A percentile compares a stretch with the other conserved stretches of the same genome.
Conservation (phyloP, 176 grass and related monocot species). For the Triticum monococcum region DNA sequence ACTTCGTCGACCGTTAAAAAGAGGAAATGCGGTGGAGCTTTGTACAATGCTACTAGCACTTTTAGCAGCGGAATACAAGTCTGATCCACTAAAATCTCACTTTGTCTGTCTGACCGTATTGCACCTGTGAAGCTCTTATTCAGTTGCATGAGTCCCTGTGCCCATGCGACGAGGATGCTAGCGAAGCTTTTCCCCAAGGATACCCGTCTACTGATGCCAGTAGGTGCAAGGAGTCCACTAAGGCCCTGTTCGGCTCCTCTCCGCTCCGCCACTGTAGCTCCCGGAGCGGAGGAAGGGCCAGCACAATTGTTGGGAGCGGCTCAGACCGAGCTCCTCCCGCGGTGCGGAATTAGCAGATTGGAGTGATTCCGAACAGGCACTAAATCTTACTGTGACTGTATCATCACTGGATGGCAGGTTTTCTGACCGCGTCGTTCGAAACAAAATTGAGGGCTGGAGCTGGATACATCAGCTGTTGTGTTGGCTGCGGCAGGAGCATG, state of each 20-base stretch:
- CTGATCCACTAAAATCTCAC: not conserved
- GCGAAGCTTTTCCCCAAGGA: not conserved
- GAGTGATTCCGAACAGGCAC: not conserved
- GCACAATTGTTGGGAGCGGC: too few relatives aligned
- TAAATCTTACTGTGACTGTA: not conserved
- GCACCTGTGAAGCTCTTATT: not conserved
- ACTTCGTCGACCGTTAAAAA: not conserved
- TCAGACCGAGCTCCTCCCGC: not conserved
- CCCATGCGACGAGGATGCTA: not conserved
- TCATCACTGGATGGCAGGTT: not conserved
- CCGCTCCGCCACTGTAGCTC: too few relatives aligned
- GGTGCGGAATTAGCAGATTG: too few relatives aligned
- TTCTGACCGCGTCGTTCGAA: not conserved
- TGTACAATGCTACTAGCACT: too few relatives aligned
- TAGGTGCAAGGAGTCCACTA: not conserved
- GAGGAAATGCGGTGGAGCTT: not conserved
- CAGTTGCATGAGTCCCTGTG: not conserved
- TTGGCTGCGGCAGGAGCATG: not conserved
- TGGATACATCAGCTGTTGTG: too few relatives aligned
- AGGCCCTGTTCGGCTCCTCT: not conserved
- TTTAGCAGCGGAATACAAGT: not conserved
- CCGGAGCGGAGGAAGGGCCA: too few relatives aligned
- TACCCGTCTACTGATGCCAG: not conserved
- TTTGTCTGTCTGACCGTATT: not conserved
- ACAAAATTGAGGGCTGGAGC: not conserved